Base-by-base conservation (phyloP, 805 yeast species). In the Ogataea trehalophila region DNA sequence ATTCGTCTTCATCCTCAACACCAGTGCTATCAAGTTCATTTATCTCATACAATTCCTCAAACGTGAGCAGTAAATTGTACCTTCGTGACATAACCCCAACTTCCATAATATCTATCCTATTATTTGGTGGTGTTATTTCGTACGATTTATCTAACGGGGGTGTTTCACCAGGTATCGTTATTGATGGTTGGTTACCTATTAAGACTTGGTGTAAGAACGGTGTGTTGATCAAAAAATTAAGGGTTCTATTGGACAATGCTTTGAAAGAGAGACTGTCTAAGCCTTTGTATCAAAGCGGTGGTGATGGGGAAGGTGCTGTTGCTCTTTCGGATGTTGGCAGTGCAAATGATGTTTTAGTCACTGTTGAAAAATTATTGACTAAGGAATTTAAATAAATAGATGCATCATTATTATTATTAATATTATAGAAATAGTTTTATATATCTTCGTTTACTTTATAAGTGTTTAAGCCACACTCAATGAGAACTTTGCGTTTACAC, bases 181-280 rank as follows among this genome's bases (percentile, higher is more conserved):
- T 92, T 46, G 96, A 88, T 55, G 75, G 76, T n/a, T 91, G 98
- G 97, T 67, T 88, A 33, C 95, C 97, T 0, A 75, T 92, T 13
- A 74, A 87, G 51, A 88, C 97, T 1, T 92, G 97, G 97, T 85
- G 96, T 53, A 87, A 94, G 54, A 88, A 91, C 58, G 98, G 91
- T 1, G 96, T 92, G 2, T 68, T 92, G 41, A 75, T 91, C 31
- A 85, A 87, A 48, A 80, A 84, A 49, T 67, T 92, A 47, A 71
- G 95, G 56, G 59, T 67, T 11, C 62, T 88, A 41, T 65, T 92
- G 33, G 96, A 90, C 59, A 69, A 73, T 17, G 79, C 86, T 0
- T 77, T 92, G 46, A 84, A 78, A 39, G 74, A 73, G 20, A 80
- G 80, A 53, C 69, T 91, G 40, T 80, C 73, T 18, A 67, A 66